Evolutionary conservation across 2,329 filamentous ascomycete genomes (phyloP).

Genomic region (Clonostachys solani): DNA sequence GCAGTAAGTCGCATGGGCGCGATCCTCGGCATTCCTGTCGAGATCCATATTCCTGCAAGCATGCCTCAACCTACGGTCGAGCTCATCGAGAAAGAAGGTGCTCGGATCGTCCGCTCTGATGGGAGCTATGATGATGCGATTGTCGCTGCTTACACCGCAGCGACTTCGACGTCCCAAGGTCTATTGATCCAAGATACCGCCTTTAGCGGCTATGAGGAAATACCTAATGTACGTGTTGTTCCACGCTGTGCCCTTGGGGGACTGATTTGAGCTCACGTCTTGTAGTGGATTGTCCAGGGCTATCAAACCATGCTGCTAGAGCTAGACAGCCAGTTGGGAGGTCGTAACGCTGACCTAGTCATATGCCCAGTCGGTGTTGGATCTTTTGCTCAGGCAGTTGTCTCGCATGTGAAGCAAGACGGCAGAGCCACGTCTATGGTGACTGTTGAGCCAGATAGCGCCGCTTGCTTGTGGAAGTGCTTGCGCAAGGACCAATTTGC

Average conservation of each 20-base stretch:
- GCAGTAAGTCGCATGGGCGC: slow-evolving; percentile 66
- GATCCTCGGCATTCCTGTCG: slow-evolving; percentile 41
- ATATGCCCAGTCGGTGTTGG: slow-evolving; percentile 70
- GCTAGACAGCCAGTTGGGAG: slow-evolving; percentile 52
- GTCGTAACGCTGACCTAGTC: slow-evolving; percentile 36
- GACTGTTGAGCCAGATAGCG: slow-evolving; percentile 66
- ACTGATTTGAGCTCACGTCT: background rate
- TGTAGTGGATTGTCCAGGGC: slow-evolving; percentile 70
- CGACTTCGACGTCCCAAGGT: slow-evolving; percentile 25
- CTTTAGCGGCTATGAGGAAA: slow-evolving; percentile 60
- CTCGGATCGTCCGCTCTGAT: slow-evolving; percentile 47
- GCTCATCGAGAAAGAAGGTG: slow-evolving; percentile 59
- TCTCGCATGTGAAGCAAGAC: slow-evolving; percentile 55
- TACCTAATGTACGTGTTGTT: slow-evolving; percentile 45
- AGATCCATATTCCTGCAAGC: slow-evolving; percentile 58
- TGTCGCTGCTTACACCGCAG: slow-evolving; percentile 35
- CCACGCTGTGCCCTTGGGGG: background rate
- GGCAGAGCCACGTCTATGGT: slow-evolving; percentile 37
- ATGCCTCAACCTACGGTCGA: slow-evolving; percentile 50
- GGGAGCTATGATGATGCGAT: slow-evolving; percentile 64
- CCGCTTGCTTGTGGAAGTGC: slow-evolving; percentile 51
- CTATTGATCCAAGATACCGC: slow-evolving; percentile 67
- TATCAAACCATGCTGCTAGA: slow-evolving; percentile 72
- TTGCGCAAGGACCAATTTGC: slow-evolving; percentile 41
- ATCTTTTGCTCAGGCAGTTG: slow-evolving; percentile 66